phyloP scores from a whole-genome alignment of 2,329 filamentous ascomycete genomes.

The Colletotrichum sp. region DNA sequence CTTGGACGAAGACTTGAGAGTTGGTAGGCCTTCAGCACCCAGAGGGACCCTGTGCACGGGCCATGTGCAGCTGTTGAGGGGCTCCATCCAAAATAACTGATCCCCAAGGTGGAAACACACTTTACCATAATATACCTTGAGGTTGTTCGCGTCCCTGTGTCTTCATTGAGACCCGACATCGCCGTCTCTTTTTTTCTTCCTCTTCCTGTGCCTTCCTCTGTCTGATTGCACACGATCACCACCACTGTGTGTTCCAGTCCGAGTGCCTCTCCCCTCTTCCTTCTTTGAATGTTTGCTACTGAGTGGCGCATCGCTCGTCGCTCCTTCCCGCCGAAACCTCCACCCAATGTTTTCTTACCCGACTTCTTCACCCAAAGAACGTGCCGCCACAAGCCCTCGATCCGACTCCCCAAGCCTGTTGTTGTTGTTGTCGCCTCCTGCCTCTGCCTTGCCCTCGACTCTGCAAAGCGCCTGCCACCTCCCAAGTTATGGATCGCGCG shows the following conservation, averaged over 20 bases:
- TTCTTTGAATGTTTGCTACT: conserved; percentile 16
- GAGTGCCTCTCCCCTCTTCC: not conserved
- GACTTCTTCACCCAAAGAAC: conserved; percentile 14
- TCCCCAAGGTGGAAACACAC: conserved; percentile 8
- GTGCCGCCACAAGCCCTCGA: conserved; percentile 19
- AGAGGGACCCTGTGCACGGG: conserved; percentile 9
- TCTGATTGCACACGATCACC: not conserved
- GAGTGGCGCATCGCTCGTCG: conserved; percentile 20
- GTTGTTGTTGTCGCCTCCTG: not conserved
- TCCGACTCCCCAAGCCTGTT: not conserved
- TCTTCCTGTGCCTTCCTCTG: not conserved
- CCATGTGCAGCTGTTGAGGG: conserved; percentile 16
- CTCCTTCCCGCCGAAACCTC: conserved; percentile 8
- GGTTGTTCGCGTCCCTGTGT: not conserved
- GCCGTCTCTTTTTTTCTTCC: not conserved
- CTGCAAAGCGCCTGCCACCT: not conserved
- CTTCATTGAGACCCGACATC: conserved; percentile 13
- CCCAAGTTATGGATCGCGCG: conserved; percentile 37
- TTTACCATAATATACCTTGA: conserved; percentile 11
- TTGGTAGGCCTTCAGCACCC: not conserved
- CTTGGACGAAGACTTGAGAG: not conserved
- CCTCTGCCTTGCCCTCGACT: not conserved
- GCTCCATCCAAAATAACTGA: conserved; percentile 19
- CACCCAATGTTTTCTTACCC: conserved; percentile 22
- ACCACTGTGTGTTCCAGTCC: not conserved